Conservation (phyloP, 768 basidiomycete species). For the Porphyrellus cyaneotinctus region DNA sequence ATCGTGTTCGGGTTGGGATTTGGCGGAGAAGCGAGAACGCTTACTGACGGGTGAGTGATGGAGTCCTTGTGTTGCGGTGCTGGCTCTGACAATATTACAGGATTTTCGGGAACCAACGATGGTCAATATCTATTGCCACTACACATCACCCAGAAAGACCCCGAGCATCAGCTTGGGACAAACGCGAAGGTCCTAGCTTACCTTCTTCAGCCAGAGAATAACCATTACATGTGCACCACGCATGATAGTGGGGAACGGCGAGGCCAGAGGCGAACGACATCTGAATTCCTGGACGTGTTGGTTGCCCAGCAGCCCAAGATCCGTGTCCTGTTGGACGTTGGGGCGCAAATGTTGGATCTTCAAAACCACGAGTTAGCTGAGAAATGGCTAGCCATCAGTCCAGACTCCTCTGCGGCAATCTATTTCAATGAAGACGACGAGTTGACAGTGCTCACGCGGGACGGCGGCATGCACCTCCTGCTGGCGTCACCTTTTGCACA, state of each 20-base stretch:
- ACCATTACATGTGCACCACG: background rate
- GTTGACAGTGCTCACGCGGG: background rate
- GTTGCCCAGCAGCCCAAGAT: background rate
- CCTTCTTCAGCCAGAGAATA: background rate
- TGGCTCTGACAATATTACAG: background rate
- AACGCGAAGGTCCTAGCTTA: background rate
- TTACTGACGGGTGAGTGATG: background rate
- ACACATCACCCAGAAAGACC: background rate
- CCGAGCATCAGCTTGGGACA: background rate
- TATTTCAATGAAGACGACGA: background rate
- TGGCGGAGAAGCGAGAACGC: conserved; percentile 25
- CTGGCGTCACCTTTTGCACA: background rate
- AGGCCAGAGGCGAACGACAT: background rate
- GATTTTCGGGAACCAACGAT: background rate
- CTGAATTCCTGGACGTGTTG: background rate
- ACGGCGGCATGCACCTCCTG: background rate
- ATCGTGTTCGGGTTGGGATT: conserved; percentile 36
- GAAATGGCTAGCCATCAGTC: background rate
- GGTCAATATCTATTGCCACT: background rate
- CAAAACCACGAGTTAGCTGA: background rate
- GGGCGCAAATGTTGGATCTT: background rate
- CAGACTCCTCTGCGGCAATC: background rate
- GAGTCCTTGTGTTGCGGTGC: no score
- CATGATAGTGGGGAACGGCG: background rate
- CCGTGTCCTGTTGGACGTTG: background rate